Conservation (phyloP, 768 basidiomycete genomes). For the Pleurotus giganteus region DNA sequence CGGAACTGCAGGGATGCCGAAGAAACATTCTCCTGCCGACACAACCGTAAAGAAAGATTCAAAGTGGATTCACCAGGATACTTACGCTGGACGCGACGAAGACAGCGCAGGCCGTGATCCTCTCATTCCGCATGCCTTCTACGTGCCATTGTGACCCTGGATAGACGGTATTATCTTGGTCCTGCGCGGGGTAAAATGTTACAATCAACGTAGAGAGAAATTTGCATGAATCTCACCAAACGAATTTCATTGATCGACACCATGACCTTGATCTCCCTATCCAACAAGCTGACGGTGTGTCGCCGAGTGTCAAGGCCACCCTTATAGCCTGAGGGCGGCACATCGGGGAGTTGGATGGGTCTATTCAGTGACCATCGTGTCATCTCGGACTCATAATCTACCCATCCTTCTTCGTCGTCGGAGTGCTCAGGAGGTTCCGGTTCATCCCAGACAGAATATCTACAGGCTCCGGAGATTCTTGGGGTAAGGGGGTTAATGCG, state of each 20-base stretch:
- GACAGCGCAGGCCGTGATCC: conserved; percentile 45
- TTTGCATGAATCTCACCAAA: conserved; percentile 32
- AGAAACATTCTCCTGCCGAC: conserved; percentile 41
- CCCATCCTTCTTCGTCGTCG: conserved; percentile 49
- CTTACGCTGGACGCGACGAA: conserved; percentile 40
- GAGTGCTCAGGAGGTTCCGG: conserved; percentile 47
- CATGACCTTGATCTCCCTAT: conserved; percentile 40
- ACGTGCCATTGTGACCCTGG: conserved; percentile 44
- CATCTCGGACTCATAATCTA: conserved; percentile 37
- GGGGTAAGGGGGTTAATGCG: conserved; percentile 42
- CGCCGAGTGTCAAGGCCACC: conserved; percentile 45
- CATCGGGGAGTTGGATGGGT: conserved; percentile 45
- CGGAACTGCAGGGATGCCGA: conserved; percentile 38
- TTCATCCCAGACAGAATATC: conserved; percentile 45
- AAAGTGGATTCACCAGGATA: conserved; percentile 4
- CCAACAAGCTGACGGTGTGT: conserved; percentile 34
- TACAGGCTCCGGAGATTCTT: conserved; percentile 40
- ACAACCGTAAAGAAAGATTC: background rate
- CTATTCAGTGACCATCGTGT: conserved; percentile 40
- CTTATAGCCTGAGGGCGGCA: conserved; percentile 38
- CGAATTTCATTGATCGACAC: conserved; percentile 37
- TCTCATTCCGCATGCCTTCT: conserved; percentile 52
- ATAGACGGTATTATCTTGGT: conserved; percentile 31
- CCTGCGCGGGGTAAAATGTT: conserved; percentile 17
- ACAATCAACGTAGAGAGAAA: background rate